phyloP scores from a whole-genome alignment of 1,284 basidiomycete genomes.

The Leccinum griseonigrum region DNA sequence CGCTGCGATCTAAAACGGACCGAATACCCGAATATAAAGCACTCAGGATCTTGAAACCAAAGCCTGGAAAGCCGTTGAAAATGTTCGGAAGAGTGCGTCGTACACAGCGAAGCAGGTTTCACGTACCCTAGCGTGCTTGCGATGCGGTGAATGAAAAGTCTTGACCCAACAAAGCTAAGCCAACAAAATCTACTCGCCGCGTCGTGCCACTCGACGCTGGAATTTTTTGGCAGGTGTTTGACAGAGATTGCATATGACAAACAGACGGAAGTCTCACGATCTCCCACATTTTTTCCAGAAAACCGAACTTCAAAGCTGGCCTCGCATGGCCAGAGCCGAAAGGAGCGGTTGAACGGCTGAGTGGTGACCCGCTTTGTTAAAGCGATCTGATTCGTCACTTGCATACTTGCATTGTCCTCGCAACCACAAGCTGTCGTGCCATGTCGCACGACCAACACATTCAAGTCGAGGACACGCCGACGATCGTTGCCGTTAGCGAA shows the following conservation, averaged over 20 bases:
- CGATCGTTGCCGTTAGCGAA: background rate
- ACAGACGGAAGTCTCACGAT: slow-evolving; percentile 19
- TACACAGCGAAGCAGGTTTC: background rate
- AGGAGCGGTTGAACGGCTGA: background rate
- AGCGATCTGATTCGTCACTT: slow-evolving; percentile 8
- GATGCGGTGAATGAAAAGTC: too few relatives aligned
- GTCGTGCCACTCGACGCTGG: slow-evolving; percentile 8
- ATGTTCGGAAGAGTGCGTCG: too few relatives aligned
- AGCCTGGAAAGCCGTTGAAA: too few relatives aligned
- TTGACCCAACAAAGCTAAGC: background rate
- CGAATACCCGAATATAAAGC: too few relatives aligned
- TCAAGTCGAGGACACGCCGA: background rate
- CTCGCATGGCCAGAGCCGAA: background rate
- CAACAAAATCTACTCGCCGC: background rate
- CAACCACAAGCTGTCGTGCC: too few relatives aligned
- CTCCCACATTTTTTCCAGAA: slow-evolving; percentile 1
- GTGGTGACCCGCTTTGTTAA: slow-evolving; percentile 16
- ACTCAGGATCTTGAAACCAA: too few relatives aligned
- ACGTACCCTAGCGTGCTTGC: background rate
- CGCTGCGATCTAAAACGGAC: too few relatives aligned
- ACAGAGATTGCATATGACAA: slow-evolving; percentile 18
- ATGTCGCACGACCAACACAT: background rate
- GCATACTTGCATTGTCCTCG: slow-evolving; percentile 9
- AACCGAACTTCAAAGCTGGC: background rate
- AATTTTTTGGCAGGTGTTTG: slow-evolving; percentile 13